Evolutionary conservation across 192 early-diverging fungal species (phyloP).

Genomic region (Backusella liffmaniae): DNA sequence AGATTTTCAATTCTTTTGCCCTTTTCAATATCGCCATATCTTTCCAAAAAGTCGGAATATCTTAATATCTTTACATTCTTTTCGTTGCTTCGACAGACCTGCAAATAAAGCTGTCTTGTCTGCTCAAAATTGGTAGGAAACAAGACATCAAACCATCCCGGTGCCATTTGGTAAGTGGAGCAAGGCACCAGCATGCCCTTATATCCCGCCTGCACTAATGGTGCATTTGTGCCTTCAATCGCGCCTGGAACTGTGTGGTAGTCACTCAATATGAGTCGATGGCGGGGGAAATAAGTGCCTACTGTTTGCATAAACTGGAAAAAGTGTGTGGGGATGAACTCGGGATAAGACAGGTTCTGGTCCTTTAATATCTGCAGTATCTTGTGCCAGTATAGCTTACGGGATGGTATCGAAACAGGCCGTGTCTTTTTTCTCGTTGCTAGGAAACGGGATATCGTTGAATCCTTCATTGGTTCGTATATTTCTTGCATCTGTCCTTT

Average conservation of each 20-base stretch:
- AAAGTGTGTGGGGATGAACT: slow-evolving; percentile 89
- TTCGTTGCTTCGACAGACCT: slow-evolving; percentile 52
- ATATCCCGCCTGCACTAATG: slow-evolving; percentile 94
- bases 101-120: slow-evolving; percentile 71
- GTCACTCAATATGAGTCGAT: slow-evolving; percentile 89
- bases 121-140: slow-evolving; percentile 97
- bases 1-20: slow-evolving; percentile 89
- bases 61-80: slow-evolving; percentile 58
- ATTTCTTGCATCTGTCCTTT: slow-evolving; percentile 83
- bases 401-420: slow-evolving; percentile 40
- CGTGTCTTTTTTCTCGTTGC: slow-evolving; percentile 53
- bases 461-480: slow-evolving; percentile 78
- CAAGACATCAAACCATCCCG: slow-evolving; percentile 98
- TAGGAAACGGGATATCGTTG: slow-evolving; percentile 72
- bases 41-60: slow-evolving; percentile 76
- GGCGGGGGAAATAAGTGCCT: slow-evolving; percentile 78
- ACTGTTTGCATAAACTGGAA: slow-evolving; percentile 74
- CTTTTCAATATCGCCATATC: slow-evolving; percentile 70
- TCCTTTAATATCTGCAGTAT: slow-evolving; percentile 51
- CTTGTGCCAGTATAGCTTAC: slow-evolving; percentile 65
- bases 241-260: slow-evolving; percentile 83
- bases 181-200: slow-evolving; percentile 90
- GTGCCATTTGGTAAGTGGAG: slow-evolving; percentile 92
- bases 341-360: slow-evolving; percentile 57
- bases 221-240: slow-evolving; percentile 76